Conservation (phyloP, 2,329 filamentous ascomycete species). For the Atkinsonella hypoxylon region DNA sequence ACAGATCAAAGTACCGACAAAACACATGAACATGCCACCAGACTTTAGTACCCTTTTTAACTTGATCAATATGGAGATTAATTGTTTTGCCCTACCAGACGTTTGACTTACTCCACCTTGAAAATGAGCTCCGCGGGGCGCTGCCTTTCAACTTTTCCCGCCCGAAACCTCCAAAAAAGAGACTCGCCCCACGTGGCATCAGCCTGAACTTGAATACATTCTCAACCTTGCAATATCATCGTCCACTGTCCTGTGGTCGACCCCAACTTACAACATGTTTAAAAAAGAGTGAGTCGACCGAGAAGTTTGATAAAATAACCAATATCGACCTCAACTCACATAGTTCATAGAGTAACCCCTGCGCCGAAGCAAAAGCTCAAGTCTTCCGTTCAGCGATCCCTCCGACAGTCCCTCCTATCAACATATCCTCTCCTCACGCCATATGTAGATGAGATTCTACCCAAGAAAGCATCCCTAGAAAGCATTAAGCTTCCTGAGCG, state of each 20-base stretch:
- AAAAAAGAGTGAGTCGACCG: slow-evolving; percentile 67
- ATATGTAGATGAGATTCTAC: slow-evolving; percentile 86
- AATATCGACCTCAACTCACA: background rate
- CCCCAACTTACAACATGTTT: slow-evolving; percentile 53
- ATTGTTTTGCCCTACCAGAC: too few relatives aligned
- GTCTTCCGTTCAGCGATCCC: slow-evolving; percentile 80
- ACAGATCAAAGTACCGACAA: too few relatives aligned
- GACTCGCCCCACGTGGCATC: slow-evolving; percentile 1
- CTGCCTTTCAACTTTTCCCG: slow-evolving; percentile 5
- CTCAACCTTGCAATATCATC: background rate
- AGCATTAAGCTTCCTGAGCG: slow-evolving; percentile 89
- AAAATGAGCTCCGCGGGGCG: slow-evolving; percentile 6
- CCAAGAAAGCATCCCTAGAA: slow-evolving; percentile 86
- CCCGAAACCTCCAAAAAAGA: too few relatives aligned
- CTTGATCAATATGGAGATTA: too few relatives aligned
- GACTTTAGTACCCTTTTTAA: too few relatives aligned
- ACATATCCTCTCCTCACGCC: slow-evolving; percentile 79
- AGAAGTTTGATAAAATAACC: background rate
- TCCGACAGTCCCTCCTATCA: slow-evolving; percentile 70
- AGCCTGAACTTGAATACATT: background rate
- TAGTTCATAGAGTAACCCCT: slow-evolving; percentile 48
- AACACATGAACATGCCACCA: too few relatives aligned
- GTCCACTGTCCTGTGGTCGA: background rate
- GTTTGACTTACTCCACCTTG: slow-evolving; percentile 4
- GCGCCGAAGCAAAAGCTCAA: slow-evolving; percentile 93